These are phyloP conservation scores for Phytophthora sansomeana DNA, from an alignment of 352 stramenopile species.

Conservation along the genomic window DNA sequence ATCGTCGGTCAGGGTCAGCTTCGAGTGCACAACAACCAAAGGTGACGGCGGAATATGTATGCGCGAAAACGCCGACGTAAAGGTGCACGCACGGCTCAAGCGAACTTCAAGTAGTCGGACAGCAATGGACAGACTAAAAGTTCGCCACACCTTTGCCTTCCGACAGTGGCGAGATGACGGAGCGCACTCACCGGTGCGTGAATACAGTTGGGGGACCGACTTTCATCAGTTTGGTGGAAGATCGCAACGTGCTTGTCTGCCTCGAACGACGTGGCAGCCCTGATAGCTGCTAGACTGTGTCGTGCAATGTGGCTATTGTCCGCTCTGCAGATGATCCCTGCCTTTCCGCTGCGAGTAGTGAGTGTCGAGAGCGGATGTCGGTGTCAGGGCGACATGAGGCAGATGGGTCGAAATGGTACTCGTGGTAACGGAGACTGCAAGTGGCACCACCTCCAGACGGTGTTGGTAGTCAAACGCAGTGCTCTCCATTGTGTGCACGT, in stretches of 20 bases:
- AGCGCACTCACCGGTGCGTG: not conserved
- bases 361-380: conserved; percentile 1
- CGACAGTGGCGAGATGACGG: conserved; percentile 15
- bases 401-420: too few relatives aligned
- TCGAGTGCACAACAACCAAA: not conserved
- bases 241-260: conserved; percentile 25
- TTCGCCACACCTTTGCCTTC: conserved; percentile 3
- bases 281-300: conserved; percentile 12
- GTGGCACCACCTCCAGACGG: too few relatives aligned
- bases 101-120: conserved; percentile 39
- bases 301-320: not conserved
- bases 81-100: not conserved
- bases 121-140: conserved; percentile 25
- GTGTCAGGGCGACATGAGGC: conserved; percentile 16
- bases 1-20: not conserved
- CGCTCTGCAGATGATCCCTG: too few relatives aligned
- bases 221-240: conserved; percentile 13
- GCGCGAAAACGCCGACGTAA: conserved; percentile 12
- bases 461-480: too few relatives aligned
- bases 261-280: not conserved
- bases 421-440: too few relatives aligned
- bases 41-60: conserved; percentile 30
- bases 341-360: not conserved
- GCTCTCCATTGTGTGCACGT: too few relatives aligned
- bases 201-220: too few relatives aligned